Conservation (phyloP, 495 filamentous ascomycete genomes). For the Neurospora sp. region DNA sequence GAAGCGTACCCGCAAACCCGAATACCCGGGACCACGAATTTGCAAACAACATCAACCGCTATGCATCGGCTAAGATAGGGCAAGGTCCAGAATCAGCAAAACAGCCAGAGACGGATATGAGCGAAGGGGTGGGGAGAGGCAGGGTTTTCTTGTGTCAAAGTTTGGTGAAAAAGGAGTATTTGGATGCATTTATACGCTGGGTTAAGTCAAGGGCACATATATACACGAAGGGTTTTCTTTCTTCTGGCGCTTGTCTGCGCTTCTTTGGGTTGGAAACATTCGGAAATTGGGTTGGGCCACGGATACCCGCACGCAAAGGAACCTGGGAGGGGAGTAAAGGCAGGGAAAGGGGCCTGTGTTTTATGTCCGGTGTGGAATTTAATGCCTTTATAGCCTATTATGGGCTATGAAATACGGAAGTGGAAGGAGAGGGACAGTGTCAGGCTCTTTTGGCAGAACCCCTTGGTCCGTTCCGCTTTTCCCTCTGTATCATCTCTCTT, state of each 20-base stretch:
- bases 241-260: neutral
- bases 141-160: neutral
- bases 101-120: neutral
- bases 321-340: neutral
- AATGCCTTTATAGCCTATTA: neutral
- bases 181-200: neutral
- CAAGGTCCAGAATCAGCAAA: neutral
- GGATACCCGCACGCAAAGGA: neutral
- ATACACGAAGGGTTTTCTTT: neutral
- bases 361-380: neutral
- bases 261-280: neutral
- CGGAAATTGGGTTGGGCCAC: neutral
- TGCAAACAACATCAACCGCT: neutral
- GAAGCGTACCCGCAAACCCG: neutral
- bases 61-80: neutral
- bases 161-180: neutral
- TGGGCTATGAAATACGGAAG: neutral
- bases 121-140: neutral
- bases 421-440: neutral
- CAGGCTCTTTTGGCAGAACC: neutral
- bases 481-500: neutral
- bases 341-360: neutral
- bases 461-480: neutral
- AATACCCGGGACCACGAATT: neutral
- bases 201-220: neutral